Evolutionary conservation across 2,329 filamentous ascomycete genomes (phyloP).

Genomic region (Diaporthe vexans): DNA sequence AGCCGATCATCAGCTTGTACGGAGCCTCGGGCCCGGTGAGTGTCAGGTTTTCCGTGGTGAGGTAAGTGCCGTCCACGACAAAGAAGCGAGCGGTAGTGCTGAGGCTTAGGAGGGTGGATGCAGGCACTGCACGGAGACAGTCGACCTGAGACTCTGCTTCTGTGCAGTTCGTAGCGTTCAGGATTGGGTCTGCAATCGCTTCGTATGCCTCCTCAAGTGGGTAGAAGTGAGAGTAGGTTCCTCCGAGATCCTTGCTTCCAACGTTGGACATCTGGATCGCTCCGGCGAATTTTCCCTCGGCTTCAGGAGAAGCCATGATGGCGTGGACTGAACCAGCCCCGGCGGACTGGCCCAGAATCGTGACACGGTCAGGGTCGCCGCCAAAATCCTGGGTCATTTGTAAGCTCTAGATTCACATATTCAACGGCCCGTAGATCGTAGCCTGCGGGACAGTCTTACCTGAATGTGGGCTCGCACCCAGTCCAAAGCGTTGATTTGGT

Average conservation of each 20-base stretch:
- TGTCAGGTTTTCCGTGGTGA: slow-evolving; percentile 61
- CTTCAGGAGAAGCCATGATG: slow-evolving; percentile 62
- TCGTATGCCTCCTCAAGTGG: slow-evolving; percentile 66
- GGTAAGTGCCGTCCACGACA: slow-evolving; percentile 70
- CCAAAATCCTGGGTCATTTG: slow-evolving; percentile 59
- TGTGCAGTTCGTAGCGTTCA: slow-evolving; percentile 66
- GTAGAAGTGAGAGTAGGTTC: slow-evolving; percentile 69
- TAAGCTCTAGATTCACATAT: neutral
- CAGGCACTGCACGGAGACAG: slow-evolving; percentile 64
- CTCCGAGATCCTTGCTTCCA: slow-evolving; percentile 63
- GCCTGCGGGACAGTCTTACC: slow-evolving; percentile 38
- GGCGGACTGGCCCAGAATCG: slow-evolving; percentile 69
- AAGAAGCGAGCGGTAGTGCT: slow-evolving; percentile 63
- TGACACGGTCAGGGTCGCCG: slow-evolving; percentile 68
- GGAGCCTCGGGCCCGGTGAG: slow-evolving; percentile 62
- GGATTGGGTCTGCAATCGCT: slow-evolving; percentile 64
- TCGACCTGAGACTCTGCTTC: slow-evolving; percentile 62
- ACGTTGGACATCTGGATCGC: slow-evolving; percentile 61
- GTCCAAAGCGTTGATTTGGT: slow-evolving; percentile 63
- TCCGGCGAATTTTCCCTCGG: slow-evolving; percentile 61
- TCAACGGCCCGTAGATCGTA: neutral
- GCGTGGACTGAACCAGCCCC: slow-evolving; percentile 66
- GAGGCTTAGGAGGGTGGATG: slow-evolving; percentile 56
- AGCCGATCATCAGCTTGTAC: slow-evolving; percentile 69
- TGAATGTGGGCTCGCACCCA: slow-evolving; percentile 66